Base-by-base conservation (phyloP, 345 rosid species). In the Murraya koenigii region DNA sequence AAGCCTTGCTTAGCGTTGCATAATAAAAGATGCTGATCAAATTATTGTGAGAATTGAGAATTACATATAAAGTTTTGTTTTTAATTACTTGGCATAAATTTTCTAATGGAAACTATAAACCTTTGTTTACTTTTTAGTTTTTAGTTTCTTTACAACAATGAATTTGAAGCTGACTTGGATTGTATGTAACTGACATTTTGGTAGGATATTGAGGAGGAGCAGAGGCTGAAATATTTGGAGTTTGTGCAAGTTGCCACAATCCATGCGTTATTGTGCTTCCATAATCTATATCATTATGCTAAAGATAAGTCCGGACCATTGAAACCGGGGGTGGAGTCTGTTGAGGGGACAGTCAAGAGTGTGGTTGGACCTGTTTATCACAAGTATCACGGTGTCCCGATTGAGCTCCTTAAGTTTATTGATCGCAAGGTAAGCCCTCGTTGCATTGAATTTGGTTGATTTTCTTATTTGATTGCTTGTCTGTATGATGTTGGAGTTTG, bases 301-400 rank as follows among this genome's bases (percentile, higher is more conserved):
- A 96, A 96, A 87, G 95, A 90, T 28, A 87, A 83, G 85, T 84
- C 94, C 1, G 97, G 99, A 28, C 97, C 94, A 3, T 80, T 94
- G 86, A 94, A 91, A 78, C 80, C 93, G 2, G 91, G 97, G 23
- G 93, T 96, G 75, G 97, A 94, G 80, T 87, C 94, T 20, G 86
- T 91, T 0, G 99, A 96, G 81, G 95, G 92, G 25, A 87, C 92
- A 1, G 97, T 94, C 23, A 92, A 89, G 87, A 90, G 76, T 14
- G 88, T 97, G n/a, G 88, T 93, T 0, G 89, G 92, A 38, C 98
- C 95, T 38, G 97, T 97, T 4, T 89, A 87, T 54, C 77, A 86
- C 13, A 93, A 91, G 74, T 94, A 79, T 84, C 95, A 89, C 15
- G 93, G 84, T 38, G 86, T 89, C 35, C 98, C 97, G 0, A 79